Conservation (phyloP, 2,329 filamentous ascomycete genomes). For the Penicillium sp. region DNA sequence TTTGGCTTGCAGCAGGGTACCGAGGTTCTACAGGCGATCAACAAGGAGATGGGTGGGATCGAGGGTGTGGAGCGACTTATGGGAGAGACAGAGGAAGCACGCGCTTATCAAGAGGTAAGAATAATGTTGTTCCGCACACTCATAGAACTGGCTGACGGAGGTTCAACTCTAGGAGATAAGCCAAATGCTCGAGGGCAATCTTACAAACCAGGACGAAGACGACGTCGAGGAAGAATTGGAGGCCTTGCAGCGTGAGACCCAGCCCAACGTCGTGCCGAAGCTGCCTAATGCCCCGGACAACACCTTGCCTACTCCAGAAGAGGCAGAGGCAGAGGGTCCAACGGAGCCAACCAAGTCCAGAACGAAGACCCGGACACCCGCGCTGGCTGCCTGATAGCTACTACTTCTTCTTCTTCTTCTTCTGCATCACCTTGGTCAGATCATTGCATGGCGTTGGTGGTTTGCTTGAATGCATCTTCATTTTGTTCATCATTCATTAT, state of each 20-base stretch:
- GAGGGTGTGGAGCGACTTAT: conserved; percentile 93
- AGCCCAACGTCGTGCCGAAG: conserved; percentile 21
- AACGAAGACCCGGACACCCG: conserved; percentile 25
- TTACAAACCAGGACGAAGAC: conserved; percentile 94
- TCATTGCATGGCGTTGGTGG: conserved; percentile 30
- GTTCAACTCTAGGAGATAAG: conserved; percentile 73
- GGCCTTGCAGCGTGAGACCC: conserved; percentile 67
- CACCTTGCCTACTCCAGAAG: conserved; percentile 28
- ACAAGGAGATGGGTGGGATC: conserved; percentile 92
- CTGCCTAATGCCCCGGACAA: conserved; percentile 41
- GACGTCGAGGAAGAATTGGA: conserved; percentile 96
- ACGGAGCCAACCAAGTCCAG: conserved; percentile 30
- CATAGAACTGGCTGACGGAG: conserved; percentile 7
- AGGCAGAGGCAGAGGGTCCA: conserved; percentile 27
- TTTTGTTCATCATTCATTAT: conserved; percentile 17
- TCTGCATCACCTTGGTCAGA: conserved; percentile 14
- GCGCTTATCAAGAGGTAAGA: conserved; percentile 82
- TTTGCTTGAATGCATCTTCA: conserved; percentile 1
- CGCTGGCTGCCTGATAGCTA: conserved; percentile 22
- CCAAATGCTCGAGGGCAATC: conserved; percentile 81
- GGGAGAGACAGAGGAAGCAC: conserved; percentile 85
- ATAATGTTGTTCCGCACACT: background rate
- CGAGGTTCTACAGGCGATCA: conserved; percentile 82
- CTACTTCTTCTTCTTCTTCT: conserved; percentile 10
- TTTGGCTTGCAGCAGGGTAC: conserved; percentile 93